Evolutionary conservation across 192 early-diverging fungal species (phyloP).

Genomic region (Coemansia sp.): DNA sequence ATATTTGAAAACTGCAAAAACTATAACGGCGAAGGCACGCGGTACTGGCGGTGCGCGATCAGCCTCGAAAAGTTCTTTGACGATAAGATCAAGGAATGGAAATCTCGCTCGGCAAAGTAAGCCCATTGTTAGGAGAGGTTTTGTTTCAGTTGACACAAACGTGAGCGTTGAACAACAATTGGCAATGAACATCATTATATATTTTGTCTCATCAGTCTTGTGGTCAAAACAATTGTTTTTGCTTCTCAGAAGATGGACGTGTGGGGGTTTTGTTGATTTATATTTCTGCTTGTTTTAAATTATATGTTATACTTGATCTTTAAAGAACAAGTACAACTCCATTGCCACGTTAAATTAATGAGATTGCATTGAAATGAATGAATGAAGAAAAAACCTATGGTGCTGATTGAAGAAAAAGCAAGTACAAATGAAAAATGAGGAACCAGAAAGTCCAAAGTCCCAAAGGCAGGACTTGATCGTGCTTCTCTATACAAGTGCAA

Average conservation of each 20-base stretch:
- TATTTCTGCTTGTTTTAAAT: too few relatives aligned
- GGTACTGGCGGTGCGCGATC: conserved; percentile 79
- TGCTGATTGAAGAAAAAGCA: neutral
- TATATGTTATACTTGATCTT: too few relatives aligned
- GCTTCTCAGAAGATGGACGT: neutral
- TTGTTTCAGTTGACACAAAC: neutral
- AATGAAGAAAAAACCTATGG: neutral
- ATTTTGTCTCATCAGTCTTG: neutral
- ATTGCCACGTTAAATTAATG: neutral
- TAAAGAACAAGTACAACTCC: too few relatives aligned
- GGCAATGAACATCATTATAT: neutral
- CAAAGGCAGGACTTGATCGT: neutral
- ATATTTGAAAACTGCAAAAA: conserved; percentile 91
- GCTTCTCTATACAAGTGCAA: conserved; percentile 44
- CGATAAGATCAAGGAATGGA: conserved; percentile 71
- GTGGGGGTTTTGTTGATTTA: too few relatives aligned
- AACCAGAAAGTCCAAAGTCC: conserved; percentile 1
- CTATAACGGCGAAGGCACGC: conserved; percentile 87
- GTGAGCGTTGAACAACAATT: neutral
- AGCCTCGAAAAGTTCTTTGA: conserved; percentile 76
- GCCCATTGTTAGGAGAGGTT: neutral
- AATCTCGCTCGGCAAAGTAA: conserved; percentile 38
- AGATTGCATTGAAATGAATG: conserved; percentile 1
- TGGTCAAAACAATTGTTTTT: neutral
- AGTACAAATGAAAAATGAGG: neutral